A percentile compares a stretch with the other conserved stretches of the same genome.
Conservation (phyloP, 169 alveolate species). For the Toxoplasma gondii region DNA sequence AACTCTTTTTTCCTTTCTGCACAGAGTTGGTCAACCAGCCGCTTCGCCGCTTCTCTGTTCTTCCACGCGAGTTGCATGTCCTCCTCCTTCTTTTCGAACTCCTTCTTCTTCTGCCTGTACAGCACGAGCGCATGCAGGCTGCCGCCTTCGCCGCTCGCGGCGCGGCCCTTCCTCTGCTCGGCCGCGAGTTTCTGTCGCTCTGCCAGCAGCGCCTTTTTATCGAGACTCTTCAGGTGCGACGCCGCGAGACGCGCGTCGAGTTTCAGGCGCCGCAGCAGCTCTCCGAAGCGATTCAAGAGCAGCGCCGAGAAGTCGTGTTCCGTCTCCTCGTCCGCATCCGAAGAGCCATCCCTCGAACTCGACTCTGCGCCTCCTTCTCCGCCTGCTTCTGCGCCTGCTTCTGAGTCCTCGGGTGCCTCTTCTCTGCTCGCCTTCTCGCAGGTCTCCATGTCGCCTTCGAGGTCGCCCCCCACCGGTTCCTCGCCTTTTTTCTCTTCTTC, state of each 20-base stretch:
- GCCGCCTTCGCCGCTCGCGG: neutral
- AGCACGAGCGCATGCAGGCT: conserved; percentile 45
- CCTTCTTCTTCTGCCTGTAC: conserved; percentile 30
- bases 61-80: conserved; percentile 2
- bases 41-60: conserved; percentile 5
- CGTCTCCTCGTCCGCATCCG: neutral
- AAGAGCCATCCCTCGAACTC: neutral
- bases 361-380: too few relatives aligned
- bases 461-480: neutral
- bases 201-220: neutral
- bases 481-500: neutral
- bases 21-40: neutral
- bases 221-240: neutral
- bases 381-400: too few relatives aligned
- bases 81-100: neutral
- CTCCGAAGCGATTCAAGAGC: neutral
- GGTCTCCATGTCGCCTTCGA: neutral
- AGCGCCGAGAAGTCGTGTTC: neutral
- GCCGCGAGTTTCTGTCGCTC: neutral
- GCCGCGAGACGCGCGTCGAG: neutral
- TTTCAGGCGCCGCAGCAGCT: neutral
- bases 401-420: too few relatives aligned
- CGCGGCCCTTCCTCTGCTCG: neutral
- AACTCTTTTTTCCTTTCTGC: conserved; percentile 65
- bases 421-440: too few relatives aligned